Base-by-base conservation (phyloP, 176 grass and related monocot species). In the Musa schizocarpa region DNA sequence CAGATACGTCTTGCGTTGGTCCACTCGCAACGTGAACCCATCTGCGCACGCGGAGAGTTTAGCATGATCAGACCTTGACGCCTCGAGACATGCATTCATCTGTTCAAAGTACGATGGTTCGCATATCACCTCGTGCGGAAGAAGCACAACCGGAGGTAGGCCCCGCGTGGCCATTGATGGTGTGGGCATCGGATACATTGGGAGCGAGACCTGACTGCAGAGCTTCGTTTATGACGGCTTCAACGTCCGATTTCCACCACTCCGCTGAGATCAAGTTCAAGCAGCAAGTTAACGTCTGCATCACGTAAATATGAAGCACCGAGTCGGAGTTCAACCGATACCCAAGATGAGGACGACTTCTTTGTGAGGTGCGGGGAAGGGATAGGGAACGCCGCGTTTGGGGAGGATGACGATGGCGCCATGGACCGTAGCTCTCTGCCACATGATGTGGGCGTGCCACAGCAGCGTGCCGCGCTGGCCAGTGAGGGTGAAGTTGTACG, bases 381-480 rank as follows among this genome's bases (percentile, higher is more conserved):
- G 92, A 77, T 89, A 96, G 1, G 84, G 80, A 11, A 85, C 71
- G 69, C 86, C 84, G 76, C 13, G 75, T 69, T 92, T 81, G 49
- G 92, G 92, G 59, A 96, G 77, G 82, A 96, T 89, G 84, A 96
- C 75, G 66, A 96, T 85, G 61, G 88, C 67, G 0, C 88, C 89
- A 49, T 96, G 82, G 8, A 89, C 59, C 69, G 92, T 96, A 48
- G 92, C 76, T 13, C 92, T 85, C 13, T 91, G 88, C 88, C 92
- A 96, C 4, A 83, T 84, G 81, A 96, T 96, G 82, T 96, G 92
- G 0, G 86, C 92, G 65, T 96, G 92, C 88, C 88, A 96, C 83
- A 88, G 91, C 74, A 96, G 92, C 74, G 92, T 96, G 80, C 92
- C 92, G 27, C 92, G 74, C 81, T 96, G 92, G 9, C 88, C 88